Base-by-base conservation (phyloP, 2,329 filamentous ascomycete genomes). In the Lasiodiplodia citricola region DNA sequence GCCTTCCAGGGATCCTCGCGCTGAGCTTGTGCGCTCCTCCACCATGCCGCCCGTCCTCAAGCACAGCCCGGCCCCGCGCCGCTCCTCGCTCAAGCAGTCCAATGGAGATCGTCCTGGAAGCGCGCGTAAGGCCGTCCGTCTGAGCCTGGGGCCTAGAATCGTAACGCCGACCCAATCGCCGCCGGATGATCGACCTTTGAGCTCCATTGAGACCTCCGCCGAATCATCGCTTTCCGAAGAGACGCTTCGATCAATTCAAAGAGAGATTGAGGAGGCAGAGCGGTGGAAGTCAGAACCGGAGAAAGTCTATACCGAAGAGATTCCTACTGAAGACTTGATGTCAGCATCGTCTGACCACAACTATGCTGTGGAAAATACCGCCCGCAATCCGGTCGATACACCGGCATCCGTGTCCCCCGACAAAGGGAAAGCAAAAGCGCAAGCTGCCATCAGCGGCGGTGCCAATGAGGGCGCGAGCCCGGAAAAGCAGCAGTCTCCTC, bases 131-230 rank as follows among this genome's bases (percentile, higher is more conserved):
- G 67, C 58, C n/a, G 67, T 68, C 8, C 58, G 67, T 28, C 50
- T 68, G 51, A 68, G 67, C 25, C 14, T 68, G 18, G 67, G 67
- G 10, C 58, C 58, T 16, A 64, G 51, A 21, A 68, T 68, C 16
- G 67, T 68, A 41, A 68, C 67, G 1, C 67, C 67, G 7, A 68
- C 67, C 25, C 67, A 68, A 52, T 65, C 67, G 25, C 67, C 67
- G 2, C 67, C 67, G 25, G 58, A 68, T 13, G 58, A 68, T 28
- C n/a, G 55, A 13, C 31, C 28, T 11, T 62, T 41, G 66, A 63
- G 55, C 31, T 62, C 57, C 25, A 25, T 51, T 14, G 47, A 68
- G 21, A n/a, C 57, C 35, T 18, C 37, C 11, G 14, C 50, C 8
- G 51, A 66, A 11, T 28, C 51, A 21, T 25, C 51, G 3, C 51